A percentile compares a stretch with the other conserved stretches of the same genome.
Evolutionary conservation across 495 filamentous ascomycete genomes (phyloP).

Genomic region (Xylaria curta): DNA sequence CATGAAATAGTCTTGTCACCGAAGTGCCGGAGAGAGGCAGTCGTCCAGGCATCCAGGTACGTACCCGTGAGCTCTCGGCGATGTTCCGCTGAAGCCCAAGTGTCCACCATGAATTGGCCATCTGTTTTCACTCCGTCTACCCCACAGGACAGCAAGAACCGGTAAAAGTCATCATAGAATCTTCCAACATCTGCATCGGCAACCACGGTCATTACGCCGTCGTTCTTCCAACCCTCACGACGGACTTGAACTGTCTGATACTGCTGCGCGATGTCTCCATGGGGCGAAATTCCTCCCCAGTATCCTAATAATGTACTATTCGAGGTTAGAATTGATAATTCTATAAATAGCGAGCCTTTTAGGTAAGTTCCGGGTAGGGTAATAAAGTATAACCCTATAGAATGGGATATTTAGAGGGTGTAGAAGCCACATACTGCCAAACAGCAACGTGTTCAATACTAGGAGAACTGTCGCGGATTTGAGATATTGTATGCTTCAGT

Average conservation of each 20-base stretch:
- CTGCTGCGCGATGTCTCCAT: slow-evolving; percentile 71
- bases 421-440: slow-evolving; percentile 66
- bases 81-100: slow-evolving; percentile 68
- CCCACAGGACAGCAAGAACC: slow-evolving; percentile 70
- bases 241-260: slow-evolving; percentile 78
- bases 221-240: slow-evolving; percentile 56
- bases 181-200: slow-evolving; percentile 69
- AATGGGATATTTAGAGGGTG: background rate
- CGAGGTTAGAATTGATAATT: background rate
- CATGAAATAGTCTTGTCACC: slow-evolving; percentile 80
- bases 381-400: background rate
- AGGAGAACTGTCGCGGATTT: slow-evolving; percentile 72
- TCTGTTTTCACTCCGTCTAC: slow-evolving; percentile 90
- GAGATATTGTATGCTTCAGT: slow-evolving; percentile 67
- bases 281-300: slow-evolving; percentile 85
- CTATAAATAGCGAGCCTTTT: background rate
- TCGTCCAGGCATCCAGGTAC: slow-evolving; percentile 88
- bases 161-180: slow-evolving; percentile 93
- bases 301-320: slow-evolving; percentile 79
- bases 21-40: slow-evolving; percentile 79
- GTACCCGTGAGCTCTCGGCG: slow-evolving; percentile 70
- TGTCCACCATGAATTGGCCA: slow-evolving; percentile 85
- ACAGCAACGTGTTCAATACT: slow-evolving; percentile 86
- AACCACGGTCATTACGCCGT: slow-evolving; percentile 74
- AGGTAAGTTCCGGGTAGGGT: background rate